These are phyloP conservation scores for Apiotrichum laibachii DNA, from an alignment of 1,284 basidiomycete species.

Conservation along the genomic window DNA sequence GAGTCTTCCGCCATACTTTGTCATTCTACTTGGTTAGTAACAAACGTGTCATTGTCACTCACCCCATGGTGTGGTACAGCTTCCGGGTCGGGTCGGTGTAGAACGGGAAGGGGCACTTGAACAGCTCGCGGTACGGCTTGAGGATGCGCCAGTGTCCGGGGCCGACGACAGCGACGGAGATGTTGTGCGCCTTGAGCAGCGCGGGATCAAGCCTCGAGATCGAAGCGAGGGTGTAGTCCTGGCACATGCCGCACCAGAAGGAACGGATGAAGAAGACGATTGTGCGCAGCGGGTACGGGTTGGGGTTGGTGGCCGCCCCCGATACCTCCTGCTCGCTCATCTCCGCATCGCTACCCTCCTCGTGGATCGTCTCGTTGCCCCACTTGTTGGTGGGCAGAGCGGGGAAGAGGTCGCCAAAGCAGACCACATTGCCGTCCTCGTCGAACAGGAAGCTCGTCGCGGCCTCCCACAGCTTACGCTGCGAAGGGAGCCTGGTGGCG, in stretches of 20 bases:
- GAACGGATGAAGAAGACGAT: constrained; percentile 49
- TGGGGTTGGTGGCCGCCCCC: too few relatives aligned
- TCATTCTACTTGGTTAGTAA: background rate
- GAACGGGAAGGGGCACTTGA: constrained; percentile 49
- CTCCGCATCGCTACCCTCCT: background rate
- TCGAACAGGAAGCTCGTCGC: constrained; percentile 43
- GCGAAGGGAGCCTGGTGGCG: constrained; percentile 31
- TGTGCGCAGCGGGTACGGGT: constrained; percentile 16
- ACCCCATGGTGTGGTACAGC: constrained; percentile 47
- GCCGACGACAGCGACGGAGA: constrained; percentile 44
- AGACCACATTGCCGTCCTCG: constrained; percentile 40
- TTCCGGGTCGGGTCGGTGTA: constrained; percentile 40
- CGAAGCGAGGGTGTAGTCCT: constrained; percentile 48
- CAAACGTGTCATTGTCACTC: constrained; percentile 5
- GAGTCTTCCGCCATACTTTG: constrained; percentile 26
- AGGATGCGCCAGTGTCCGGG: constrained; percentile 49
- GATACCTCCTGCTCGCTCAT: too few relatives aligned
- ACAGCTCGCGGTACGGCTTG: constrained; percentile 45
- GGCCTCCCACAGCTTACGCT: constrained; percentile 39
- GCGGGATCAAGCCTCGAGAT: constrained; percentile 39
- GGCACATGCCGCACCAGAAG: constrained; percentile 51
- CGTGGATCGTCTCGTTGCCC: too few relatives aligned
- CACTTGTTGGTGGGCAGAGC: background rate
- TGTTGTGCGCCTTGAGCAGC: constrained; percentile 35
- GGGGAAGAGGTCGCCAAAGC: constrained; percentile 43